A percentile compares a stretch with the other conserved stretches of the same genome.
Evolutionary conservation across 2,329 filamentous ascomycete species (phyloP).

Genomic region (Chalaropsis thielavioides): DNA sequence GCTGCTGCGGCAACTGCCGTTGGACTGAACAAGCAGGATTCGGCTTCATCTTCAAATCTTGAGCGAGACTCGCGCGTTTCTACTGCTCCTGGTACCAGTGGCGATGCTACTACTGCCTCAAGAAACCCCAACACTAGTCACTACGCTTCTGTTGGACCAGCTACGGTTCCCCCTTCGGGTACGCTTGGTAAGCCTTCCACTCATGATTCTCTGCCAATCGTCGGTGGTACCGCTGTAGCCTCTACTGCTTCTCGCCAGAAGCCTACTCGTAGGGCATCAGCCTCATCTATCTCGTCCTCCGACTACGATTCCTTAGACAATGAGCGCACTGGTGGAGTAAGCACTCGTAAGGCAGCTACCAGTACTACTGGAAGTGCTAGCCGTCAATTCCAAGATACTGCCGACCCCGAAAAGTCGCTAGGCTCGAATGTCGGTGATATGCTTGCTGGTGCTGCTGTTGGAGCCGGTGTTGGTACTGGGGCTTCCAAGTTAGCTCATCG

Average conservation of each 20-base stretch:
- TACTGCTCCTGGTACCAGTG: neutral
- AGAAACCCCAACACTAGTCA: neutral
- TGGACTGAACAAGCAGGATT: conserved; percentile 6
- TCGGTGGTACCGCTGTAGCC: neutral
- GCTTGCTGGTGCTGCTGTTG: conserved; percentile 10
- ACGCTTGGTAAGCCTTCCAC: neutral
- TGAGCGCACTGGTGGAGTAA: neutral
- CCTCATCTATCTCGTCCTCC: conserved; percentile 4
- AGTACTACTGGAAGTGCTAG: neutral
- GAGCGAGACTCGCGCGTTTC: neutral
- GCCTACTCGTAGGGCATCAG: neutral
- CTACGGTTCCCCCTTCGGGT: neutral
- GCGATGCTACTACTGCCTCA: neutral
- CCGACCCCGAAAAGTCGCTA: neutral
- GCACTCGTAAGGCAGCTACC: neutral
- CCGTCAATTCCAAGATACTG: neutral
- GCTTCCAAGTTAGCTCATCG: conserved; percentile 3
- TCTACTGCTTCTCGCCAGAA: neutral
- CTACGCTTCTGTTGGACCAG: neutral
- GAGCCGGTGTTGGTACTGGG: neutral
- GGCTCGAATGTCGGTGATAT: conserved; percentile 11
- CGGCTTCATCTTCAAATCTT: neutral
- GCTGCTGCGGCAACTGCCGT: conserved; percentile 15
- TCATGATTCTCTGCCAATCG: neutral
- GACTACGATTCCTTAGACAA: conserved; percentile 5